phyloP scores from a whole-genome alignment of 306 rosid species.

The Hippophae gyantsensis region DNA sequence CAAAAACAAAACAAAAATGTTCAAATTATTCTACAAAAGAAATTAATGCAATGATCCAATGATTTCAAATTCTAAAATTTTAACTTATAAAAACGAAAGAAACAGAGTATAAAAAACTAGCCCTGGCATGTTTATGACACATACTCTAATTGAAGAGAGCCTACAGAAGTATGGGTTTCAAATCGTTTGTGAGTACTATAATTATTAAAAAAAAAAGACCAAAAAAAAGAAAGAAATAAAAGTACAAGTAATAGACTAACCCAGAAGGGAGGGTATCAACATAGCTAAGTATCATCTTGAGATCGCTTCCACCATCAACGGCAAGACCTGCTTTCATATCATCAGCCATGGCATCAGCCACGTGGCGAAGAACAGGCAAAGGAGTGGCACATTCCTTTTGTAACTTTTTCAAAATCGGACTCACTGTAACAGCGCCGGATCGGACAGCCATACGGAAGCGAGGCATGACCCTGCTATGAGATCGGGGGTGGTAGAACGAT shows the following conservation, averaged over 20 bases:
- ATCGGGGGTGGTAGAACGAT: conserved; percentile 31
- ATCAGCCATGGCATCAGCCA: conserved; percentile 55
- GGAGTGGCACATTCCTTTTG: conserved; percentile 66
- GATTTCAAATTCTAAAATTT: too few species aligned
- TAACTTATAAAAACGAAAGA: too few species aligned
- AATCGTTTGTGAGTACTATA: too few species aligned
- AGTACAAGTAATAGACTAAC: conserved; percentile 21
- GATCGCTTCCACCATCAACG: conserved; percentile 41
- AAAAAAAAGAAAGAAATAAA: not conserved
- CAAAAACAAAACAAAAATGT: too few species aligned
- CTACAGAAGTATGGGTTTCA: too few species aligned
- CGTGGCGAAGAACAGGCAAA: conserved; percentile 53
- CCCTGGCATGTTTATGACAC: too few species aligned
- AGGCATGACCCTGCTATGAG: conserved; percentile 19
- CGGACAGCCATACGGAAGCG: conserved; percentile 45
- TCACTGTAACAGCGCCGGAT: conserved; percentile 38
- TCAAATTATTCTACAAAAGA: too few species aligned
- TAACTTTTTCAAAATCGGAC: conserved; percentile 42
- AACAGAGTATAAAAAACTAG: too few species aligned
- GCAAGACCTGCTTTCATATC: conserved; percentile 76
- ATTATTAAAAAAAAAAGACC: not conserved
- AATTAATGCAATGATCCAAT: too few species aligned
- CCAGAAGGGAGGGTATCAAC: conserved; percentile 79
- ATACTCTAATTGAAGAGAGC: too few species aligned
- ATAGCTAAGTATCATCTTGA: conserved; percentile 81